Conservation (phyloP, 148 eudicot genomes). For the Camellia sinensis region DNA sequence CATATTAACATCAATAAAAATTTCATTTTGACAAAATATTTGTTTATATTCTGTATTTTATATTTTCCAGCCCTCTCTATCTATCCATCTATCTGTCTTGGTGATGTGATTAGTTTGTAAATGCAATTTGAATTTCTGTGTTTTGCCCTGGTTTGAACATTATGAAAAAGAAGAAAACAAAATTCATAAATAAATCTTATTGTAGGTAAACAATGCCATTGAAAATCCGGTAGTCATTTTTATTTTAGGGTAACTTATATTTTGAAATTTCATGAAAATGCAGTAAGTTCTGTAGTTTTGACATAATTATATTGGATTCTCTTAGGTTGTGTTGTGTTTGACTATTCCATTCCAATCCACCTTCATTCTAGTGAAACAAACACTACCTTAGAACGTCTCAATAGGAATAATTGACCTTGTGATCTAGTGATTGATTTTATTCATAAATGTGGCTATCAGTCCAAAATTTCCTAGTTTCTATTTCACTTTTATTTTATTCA, state of each 20-base stretch:
- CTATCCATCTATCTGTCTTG: background rate
- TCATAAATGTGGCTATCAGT: background rate
- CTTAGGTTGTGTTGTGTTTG: no score
- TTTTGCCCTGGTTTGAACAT: background rate
- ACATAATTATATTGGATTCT: no score
- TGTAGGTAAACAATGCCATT: background rate
- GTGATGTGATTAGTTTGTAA: background rate
- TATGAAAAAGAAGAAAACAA: background rate
- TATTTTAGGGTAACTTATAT: background rate
- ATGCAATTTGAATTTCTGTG: background rate
- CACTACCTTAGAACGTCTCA: background rate
- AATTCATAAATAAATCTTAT: background rate
- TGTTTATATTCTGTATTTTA: background rate
- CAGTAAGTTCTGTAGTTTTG: no score
- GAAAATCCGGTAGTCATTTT: background rate
- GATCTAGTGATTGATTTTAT: background rate
- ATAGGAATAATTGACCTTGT: background rate
- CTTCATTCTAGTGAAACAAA: no score
- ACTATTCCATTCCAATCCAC: no score
- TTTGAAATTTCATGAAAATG: no score
- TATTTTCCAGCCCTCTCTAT: background rate
- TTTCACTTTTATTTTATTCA: background rate
- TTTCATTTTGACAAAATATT: no score
- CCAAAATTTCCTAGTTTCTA: background rate
- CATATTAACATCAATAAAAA: no score